Base-by-base conservation (phyloP, 1,139 yeast species). In the Scheffersomyces illinoinensis region DNA sequence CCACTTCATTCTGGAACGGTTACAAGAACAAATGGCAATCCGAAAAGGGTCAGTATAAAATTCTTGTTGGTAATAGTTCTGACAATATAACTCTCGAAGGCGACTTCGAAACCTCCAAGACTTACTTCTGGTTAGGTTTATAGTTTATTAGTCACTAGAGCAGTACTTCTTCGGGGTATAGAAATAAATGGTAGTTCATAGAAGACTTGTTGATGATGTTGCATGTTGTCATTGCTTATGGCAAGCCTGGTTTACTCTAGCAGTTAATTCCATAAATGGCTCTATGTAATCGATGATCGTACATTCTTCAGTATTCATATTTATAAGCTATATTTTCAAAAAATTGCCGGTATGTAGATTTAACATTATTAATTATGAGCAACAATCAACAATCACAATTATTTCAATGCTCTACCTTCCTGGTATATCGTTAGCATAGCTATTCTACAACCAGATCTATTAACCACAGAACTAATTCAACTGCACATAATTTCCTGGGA, bases 401-500 rank as follows among this genome's bases (percentile, higher is more conserved):
- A 24, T 3, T 24, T 24, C 43, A 33, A 2, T 12, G 10, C 33
- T 33, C 10, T 33, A n/a, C n/a, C n/a, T n/a, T n/a, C n/a, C n/a
- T n/a, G n/a, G n/a, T n/a, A 33, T 33, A 12, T 14, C 43, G 14
- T 33, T 5, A 33, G 43, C 17, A 33, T 12, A 12, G 43, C 5
- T 10, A 33, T 14, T 4, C 43, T 8, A 33, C 14, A 33, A 33
- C 10, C n/a, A 12, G 21, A 18, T 19, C 21, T 21, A 33, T 54
- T 33, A 33, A 17, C 17, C 8, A 33, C 17, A 33, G 17, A 33
- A 10, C 43, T 64, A 73, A 66, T 85, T 85, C 62, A 90, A 74
- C 71, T 90, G 93, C 47, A 95, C 98, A 70, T 95, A 95, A 73
- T 93, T 95, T 18, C 98, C 98, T 5, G 99, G 99, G 80, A 95